Base-by-base conservation (phyloP, 2,329 filamentous ascomycete genomes). In the Cephalotrichum gorgonifer region DNA sequence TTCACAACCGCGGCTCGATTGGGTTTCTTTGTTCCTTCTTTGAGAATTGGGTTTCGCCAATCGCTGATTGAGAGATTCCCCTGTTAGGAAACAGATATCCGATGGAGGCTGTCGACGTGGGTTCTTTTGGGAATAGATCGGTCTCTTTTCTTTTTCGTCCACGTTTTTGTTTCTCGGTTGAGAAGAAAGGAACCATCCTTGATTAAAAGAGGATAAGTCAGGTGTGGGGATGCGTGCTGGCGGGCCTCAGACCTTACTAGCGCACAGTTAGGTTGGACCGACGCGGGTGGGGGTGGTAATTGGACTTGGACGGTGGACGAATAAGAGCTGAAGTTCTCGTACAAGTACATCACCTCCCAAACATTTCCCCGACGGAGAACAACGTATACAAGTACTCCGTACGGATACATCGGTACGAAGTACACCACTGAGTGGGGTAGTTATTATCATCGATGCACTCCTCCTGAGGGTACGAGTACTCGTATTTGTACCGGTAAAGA, bases 131-230 rank as follows among this genome's bases (percentile, higher is more conserved):
- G 44, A 46, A 38, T 46, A 33, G 33, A 26, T 28, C 23, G 31
- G 30, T 38, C 39, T 47, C 35, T 33, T 43, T 43, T 48, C 46
- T 43, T 48, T 48, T 48, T 43, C 23, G 46, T 48, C 46, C 46
- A 48, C 46, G 46, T 48, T 48, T 48, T 43, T 30, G 25, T 41
- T 39, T 28, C 33, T 48, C 46, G 39, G 44, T 31, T 22, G 27
- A 47, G 45, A 39, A 30, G 28, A 23, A 22, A 44, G 47, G 42
- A 49, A 44, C 39, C 47, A 50, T 20, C 26, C 31, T 31, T 31
- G 26, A 25, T 44, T 50, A 39, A 45, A 50, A 49, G 45, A 35
- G 35, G 42, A 30, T 35, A 39, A 50, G 43, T 28, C 25, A 41
- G 44, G 41, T 43, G 43, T 50, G 42, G 49, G 44, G 49, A 41